Base-by-base conservation (phyloP, 2,329 filamentous ascomycete species). In the Aspergillus thermomutatus region DNA sequence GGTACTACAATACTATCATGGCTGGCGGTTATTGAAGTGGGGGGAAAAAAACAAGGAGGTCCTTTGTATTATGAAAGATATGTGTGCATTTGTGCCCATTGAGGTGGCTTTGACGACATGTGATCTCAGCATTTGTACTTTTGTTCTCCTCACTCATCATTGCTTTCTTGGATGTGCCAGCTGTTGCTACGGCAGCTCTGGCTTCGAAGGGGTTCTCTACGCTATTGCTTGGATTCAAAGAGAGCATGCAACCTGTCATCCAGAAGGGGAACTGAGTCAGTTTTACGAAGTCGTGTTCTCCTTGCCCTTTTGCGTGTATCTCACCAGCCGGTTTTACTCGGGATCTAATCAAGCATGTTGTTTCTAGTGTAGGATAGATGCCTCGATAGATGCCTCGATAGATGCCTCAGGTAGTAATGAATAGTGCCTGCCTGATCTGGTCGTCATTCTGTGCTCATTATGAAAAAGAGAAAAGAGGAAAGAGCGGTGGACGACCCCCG, bases 1-100 rank as follows among this genome's bases (percentile, higher is more conserved):
- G 82, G 54, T 90, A 90, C 66, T 91, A 90, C 71, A 80, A 80
- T 57, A 82, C 82, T 55, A 79, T 89, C 43, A 85, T 88, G 83
- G 82, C 77, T 7, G 75, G 74, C 62, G 74, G 69, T 46, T 67
- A 72, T 56, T 77, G 64, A 69, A 23, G 10, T n/a, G n/a, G n/a
- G 10, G 21, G 21, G 21, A 23, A 23, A 43, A 45, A 45, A 45
- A 17, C n/a, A 45, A 45, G 21, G 21, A 23, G 21, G 23, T 23
- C 21, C 10, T 23, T 45, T 45, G 41, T 23, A 46, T 46, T 14
- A 23, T 23, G 21, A 23, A 51, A 41, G 49, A 51, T 37, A 55
- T 49, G 47, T 23, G 43, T 23, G 27, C 21, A 19, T 19, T 28
- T 41, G n/a, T 37, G 43, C 23, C 50, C 49, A 11, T 54, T 48